Evolutionary conservation across 1,284 basidiomycete species (phyloP), one percentile per base, ranked within the genome.

Genomic region (Ceratobasidium sp.): DNA sequence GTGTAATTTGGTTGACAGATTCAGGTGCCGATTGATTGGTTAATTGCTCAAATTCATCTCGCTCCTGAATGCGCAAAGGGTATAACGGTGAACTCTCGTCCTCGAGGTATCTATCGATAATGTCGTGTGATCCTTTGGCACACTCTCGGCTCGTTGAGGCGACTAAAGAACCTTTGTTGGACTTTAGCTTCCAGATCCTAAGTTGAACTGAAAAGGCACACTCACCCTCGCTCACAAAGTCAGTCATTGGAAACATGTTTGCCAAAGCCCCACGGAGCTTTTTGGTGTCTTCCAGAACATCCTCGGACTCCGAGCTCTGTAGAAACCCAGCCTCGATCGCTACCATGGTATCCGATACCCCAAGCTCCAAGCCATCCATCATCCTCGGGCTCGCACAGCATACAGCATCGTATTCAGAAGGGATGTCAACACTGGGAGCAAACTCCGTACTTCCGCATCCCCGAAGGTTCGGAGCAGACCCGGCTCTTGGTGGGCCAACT

Each of bases 301-400:
- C 39, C 16, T 11, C 36, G 7, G 56, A 9, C 9, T 39, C 36
- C 9, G 33, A 33, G 41, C 23, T 39, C 21, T 52, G 16, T 30
- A 62, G 23, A 33, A 62, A 49, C 49, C 59, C 47, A 39, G 59
- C 47, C 9, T 41, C 30, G 19, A 62, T 52, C 1, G 59, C 49
- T n/a, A 27, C 16, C 33, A 62, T 42, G 21, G 59, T 62, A 3
- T 62, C 59, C 29, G 59, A 52, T n/a, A 62, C 47, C 1, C 49
- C 59, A 16, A 62, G 27, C 19, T 47, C 59, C 11, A 39, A 19
- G 3, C 47, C 59, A 6, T 50, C 44, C n/a, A 52, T 9, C 1
- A 27, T 25, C 4, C 19, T 14, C 19, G 58, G 33, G 30, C 46
- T 3, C 29, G 46, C 47, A 2, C 21, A 16, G 19, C 19, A n/a